These are phyloP conservation scores for Wickerhamiella musiphila DNA, from an alignment of 805 yeast species.

Conservation along the genomic window DNA sequence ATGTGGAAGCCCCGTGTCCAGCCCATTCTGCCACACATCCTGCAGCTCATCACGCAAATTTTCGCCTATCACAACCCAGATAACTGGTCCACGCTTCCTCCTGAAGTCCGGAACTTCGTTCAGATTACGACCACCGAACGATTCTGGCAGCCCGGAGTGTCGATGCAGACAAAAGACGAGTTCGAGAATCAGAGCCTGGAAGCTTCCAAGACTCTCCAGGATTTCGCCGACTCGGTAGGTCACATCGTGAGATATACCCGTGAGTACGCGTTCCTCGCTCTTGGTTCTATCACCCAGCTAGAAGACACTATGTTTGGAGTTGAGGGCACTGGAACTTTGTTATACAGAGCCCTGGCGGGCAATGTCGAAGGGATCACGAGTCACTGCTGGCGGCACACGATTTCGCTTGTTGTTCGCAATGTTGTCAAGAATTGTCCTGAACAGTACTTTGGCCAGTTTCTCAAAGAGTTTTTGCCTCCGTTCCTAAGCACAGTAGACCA, in stretches of 20 bases:
- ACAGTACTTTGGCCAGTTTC: constrained; percentile 44
- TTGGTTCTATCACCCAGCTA: constrained; percentile 75
- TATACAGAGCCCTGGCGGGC: constrained; percentile 78
- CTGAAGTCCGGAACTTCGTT: constrained; percentile 85
- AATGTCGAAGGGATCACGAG: constrained; percentile 63
- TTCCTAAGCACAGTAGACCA: constrained; percentile 57
- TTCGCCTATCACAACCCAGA: constrained; percentile 89
- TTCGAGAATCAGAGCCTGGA: constrained; percentile 86
- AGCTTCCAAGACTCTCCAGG: constrained; percentile 85
- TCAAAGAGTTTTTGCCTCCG: constrained; percentile 63
- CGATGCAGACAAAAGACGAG: constrained; percentile 83
- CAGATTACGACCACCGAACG: constrained; percentile 76
- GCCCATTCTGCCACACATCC: constrained; percentile 79
- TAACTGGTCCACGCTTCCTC: constrained; percentile 78
- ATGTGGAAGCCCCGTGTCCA: constrained; percentile 89
- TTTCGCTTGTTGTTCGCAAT: constrained; percentile 72
- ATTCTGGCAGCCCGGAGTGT: constrained; percentile 97
- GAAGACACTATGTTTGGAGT: constrained; percentile 79
- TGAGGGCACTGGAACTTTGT: constrained; percentile 55
- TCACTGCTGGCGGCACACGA: constrained; percentile 95
- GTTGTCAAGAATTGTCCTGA: constrained; percentile 80
- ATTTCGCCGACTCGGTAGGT: constrained; percentile 95
- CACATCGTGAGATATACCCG: constrained; percentile 89
- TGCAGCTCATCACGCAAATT: constrained; percentile 74
- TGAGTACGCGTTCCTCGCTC: constrained; percentile 81